Evolutionary conservation across 352 stramenopile genomes (phyloP).

Genomic region (Phytophthora palmivora): DNA sequence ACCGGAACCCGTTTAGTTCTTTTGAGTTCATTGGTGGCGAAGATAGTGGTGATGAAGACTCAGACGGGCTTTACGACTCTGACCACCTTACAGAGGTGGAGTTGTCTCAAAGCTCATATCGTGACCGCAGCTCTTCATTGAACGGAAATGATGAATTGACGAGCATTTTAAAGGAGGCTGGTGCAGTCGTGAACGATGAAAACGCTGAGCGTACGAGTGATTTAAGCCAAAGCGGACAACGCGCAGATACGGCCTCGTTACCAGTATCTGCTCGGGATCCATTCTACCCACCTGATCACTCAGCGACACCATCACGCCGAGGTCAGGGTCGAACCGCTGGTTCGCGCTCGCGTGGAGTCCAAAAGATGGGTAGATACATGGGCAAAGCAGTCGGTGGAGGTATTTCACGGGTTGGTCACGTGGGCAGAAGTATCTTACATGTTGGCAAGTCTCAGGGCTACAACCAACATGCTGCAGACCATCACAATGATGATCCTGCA

Average conservation of each 20-base stretch:
- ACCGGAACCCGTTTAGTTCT: slow-evolving; percentile 54
- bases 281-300: slow-evolving; percentile 29
- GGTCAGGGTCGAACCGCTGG: slow-evolving; percentile 27
- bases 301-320: slow-evolving; percentile 14
- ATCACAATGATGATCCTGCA: slow-evolving; percentile 37
- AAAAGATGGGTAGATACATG: slow-evolving; percentile 83
- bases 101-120: slow-evolving; percentile 62
- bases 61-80: slow-evolving; percentile 78
- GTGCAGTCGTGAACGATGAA: slow-evolving; percentile 31
- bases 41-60: slow-evolving; percentile 80
- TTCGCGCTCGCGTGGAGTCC: slow-evolving; percentile 55
- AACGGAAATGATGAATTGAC: slow-evolving; percentile 47
- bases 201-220: slow-evolving; percentile 10
- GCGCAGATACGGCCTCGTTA: slow-evolving; percentile 14
- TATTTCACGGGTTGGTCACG: slow-evolving; percentile 82
- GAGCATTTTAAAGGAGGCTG: slow-evolving; percentile 30
- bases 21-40: slow-evolving; percentile 87
- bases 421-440: slow-evolving; percentile 81
- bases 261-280: slow-evolving; percentile 27
- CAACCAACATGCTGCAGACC: slow-evolving; percentile 19
- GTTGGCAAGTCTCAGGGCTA: slow-evolving; percentile 58
- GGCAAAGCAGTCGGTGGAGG: slow-evolving; percentile 79
- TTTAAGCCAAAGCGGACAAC: slow-evolving; percentile 19
- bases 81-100: slow-evolving; percentile 78
- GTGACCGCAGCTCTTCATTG: slow-evolving; percentile 36